phyloP scores from a whole-genome alignment of 371 early-diverging fungal genomes.

The Mucor piriformis region DNA sequence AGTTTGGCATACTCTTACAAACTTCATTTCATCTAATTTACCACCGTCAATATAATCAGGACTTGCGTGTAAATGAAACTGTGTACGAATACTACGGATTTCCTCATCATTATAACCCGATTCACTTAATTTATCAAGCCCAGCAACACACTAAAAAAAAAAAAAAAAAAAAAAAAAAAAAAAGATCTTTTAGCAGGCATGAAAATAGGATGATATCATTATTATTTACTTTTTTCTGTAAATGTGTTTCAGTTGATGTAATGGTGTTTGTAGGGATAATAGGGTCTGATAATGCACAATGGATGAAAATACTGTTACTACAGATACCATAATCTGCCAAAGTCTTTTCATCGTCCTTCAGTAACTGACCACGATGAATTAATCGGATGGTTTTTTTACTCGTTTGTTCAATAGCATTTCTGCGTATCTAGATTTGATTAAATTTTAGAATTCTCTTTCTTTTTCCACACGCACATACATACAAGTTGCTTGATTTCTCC shows the following conservation, averaged over 20 bases:
- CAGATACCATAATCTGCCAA: conserved; percentile 15
- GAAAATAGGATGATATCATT: background rate
- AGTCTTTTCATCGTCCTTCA: conserved; percentile 11
- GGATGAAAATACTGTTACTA: conserved; percentile 7
- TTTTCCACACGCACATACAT: background rate
- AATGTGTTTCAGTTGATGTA: background rate
- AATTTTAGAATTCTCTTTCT: background rate
- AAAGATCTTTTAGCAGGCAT: background rate
- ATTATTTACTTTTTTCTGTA: background rate
- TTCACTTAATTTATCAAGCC: conserved; percentile 27
- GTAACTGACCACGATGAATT: conserved; percentile 20
- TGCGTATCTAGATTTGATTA: conserved; percentile 14
- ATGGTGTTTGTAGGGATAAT: conserved; percentile 12
- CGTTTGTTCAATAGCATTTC: conserved; percentile 12
- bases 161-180: too few species aligned
- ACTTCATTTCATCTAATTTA: too few species aligned
- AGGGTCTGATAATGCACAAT: conserved; percentile 24
- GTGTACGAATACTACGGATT: conserved; percentile 22
- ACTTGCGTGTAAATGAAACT: conserved; percentile 21
- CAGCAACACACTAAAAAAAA: conserved; percentile 10
- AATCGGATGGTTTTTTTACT: conserved; percentile 20
- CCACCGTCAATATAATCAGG: conserved; percentile 25
- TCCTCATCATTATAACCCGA: conserved; percentile 33
- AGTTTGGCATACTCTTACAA: too few species aligned
- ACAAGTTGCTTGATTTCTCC: conserved; percentile 16